Conservation (phyloP, 2,329 filamentous ascomycete genomes). For the Exophiala oligosperma region DNA sequence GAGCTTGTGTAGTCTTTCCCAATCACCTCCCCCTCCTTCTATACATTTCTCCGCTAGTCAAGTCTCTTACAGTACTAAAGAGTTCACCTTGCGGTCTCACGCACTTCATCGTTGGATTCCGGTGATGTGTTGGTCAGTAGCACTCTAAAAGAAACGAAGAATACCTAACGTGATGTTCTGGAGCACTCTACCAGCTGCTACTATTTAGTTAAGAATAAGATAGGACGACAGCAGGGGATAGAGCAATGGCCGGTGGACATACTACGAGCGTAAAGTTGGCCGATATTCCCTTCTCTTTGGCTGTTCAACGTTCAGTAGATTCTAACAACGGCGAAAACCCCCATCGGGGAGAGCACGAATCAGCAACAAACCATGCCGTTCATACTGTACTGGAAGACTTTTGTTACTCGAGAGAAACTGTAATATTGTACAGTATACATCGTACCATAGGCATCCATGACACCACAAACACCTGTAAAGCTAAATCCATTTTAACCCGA, state of each 20-base stretch:
- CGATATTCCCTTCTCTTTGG: neutral
- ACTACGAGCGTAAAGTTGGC: neutral
- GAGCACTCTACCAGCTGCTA: neutral
- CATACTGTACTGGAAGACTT: neutral
- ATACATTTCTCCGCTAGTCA: neutral
- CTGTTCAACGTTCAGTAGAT: neutral
- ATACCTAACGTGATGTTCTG: neutral
- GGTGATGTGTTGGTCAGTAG: neutral
- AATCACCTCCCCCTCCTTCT: neutral
- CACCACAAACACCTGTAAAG: neutral
- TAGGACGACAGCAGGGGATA: neutral
- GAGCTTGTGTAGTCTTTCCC: neutral
- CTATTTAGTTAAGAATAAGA: neutral
- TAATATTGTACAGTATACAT: too few species aligned
- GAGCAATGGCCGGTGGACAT: neutral
- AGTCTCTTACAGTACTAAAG: neutral
- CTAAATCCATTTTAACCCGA: neutral
- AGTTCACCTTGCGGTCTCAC: neutral
- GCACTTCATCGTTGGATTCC: neutral
- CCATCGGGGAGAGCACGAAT: neutral
- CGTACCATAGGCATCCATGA: neutral
- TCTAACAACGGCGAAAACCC: neutral
- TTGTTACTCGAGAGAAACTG: neutral
- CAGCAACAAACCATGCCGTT: neutral
- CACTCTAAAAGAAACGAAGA: neutral